phyloP scores from a whole-genome alignment of 2,329 filamentous ascomycete genomes.

The Aspergillus ibericus region DNA sequence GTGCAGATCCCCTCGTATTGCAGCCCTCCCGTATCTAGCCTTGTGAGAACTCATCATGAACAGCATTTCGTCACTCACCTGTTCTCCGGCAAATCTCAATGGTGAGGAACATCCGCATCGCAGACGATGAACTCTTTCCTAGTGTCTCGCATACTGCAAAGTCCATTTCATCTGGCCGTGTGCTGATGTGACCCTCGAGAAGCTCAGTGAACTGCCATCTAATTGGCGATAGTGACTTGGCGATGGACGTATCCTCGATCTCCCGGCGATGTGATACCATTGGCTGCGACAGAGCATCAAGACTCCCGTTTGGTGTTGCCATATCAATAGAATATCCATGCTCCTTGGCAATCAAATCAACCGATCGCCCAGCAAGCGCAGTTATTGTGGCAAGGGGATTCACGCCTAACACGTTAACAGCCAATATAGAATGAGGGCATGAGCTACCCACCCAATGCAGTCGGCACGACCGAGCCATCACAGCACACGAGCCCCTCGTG shows the following conservation, averaged over 20 bases:
- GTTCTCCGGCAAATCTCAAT: slow-evolving; percentile 1
- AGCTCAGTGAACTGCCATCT: slow-evolving; percentile 21
- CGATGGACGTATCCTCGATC: not conserved
- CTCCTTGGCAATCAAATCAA: not conserved
- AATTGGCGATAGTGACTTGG: not conserved
- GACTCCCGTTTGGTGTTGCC: not conserved
- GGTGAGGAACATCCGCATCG: slow-evolving; percentile 9
- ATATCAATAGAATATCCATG: not conserved
- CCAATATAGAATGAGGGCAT: rapidly evolving
- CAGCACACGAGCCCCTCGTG: not conserved
- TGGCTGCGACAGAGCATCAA: not conserved
- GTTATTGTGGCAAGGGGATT: slow-evolving; percentile 3
- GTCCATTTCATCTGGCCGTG: not conserved
- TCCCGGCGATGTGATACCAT: not conserved
- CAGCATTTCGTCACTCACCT: not conserved
- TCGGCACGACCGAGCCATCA: not conserved
- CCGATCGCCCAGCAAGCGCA: not conserved
- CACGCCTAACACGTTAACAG: not conserved
- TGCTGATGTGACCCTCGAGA: slow-evolving; percentile 13
- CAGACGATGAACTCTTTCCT: slow-evolving; percentile 7
- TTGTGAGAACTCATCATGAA: not conserved
- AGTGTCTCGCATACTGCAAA: not conserved
- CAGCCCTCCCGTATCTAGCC: not conserved
- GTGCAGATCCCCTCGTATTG: slow-evolving; percentile 7
- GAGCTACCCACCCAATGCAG: not conserved